Conservation (phyloP, 805 yeast genomes). For the Candida krabiensis region DNA sequence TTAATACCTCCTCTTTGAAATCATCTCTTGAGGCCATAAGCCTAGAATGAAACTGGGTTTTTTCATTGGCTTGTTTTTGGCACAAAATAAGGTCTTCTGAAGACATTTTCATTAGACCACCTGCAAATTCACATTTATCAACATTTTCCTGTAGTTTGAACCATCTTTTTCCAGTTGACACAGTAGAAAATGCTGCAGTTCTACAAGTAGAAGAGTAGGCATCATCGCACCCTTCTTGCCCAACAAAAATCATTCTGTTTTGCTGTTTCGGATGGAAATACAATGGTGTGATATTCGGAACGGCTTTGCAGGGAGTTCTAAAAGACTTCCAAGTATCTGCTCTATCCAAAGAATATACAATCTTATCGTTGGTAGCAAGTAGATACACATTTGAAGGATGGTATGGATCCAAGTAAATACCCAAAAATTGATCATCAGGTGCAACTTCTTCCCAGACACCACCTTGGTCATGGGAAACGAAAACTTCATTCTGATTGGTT, state of each 20-base stretch:
- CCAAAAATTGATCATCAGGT: constrained; percentile 45
- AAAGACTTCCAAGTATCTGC: constrained; percentile 58
- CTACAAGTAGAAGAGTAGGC: constrained; percentile 48
- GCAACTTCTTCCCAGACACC: constrained; percentile 48
- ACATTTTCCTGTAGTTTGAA: constrained; percentile 52
- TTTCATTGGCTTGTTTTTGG: constrained; percentile 42
- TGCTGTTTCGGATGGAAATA: constrained; percentile 64
- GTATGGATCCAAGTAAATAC: constrained; percentile 55
- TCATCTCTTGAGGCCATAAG: constrained; percentile 51
- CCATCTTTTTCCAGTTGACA: constrained; percentile 69
- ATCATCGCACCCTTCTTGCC: constrained; percentile 59
- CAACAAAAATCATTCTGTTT: constrained; percentile 66
- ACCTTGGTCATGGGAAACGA: constrained; percentile 74
- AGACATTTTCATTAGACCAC: constrained; percentile 43
- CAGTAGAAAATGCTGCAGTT: constrained; percentile 57
- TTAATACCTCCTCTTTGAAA: constrained; percentile 40
- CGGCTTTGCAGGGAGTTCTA: constrained; percentile 53
- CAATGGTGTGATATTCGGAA: constrained; percentile 42
- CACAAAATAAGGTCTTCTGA: constrained; percentile 61
- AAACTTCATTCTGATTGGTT: constrained; percentile 55
- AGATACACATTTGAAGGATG: constrained; percentile 54
- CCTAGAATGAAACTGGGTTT: constrained; percentile 31
- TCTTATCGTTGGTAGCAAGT: constrained; percentile 45
- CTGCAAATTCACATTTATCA: constrained; percentile 63
- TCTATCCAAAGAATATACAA: constrained; percentile 66